A percentile compares a stretch with the other conserved stretches of the same genome.
phyloP scores from a whole-genome alignment of 306 rosid species.

The Inga leiocalycina region DNA sequence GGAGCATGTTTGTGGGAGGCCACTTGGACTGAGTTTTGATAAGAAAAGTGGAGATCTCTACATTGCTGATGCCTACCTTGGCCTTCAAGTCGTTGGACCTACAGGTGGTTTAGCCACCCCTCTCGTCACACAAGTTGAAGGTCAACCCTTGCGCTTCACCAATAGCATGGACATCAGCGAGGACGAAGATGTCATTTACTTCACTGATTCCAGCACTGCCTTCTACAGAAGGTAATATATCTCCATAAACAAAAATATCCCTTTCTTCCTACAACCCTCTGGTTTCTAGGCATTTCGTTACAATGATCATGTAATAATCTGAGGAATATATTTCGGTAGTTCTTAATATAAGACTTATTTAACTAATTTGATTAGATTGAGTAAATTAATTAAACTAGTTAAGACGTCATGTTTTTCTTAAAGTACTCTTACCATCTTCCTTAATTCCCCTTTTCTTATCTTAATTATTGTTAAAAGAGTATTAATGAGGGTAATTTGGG shows the following conservation, averaged over 20 bases:
- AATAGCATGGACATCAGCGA: slow-evolving; percentile 86
- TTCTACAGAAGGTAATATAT: slow-evolving; percentile 75
- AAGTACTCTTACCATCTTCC: too few species aligned
- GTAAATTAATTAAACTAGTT: too few species aligned
- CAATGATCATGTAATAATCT: too few species aligned
- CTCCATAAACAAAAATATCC: neutral
- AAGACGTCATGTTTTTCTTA: too few species aligned
- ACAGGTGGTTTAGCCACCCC: slow-evolving; percentile 79
- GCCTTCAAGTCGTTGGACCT: slow-evolving; percentile 85
- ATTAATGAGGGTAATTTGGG: too few species aligned
- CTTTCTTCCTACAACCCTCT: neutral
- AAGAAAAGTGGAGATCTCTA: slow-evolving; percentile 81
- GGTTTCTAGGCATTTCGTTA: neutral
- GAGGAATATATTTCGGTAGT: too few species aligned
- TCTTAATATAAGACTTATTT: too few species aligned
- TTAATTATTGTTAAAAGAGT: too few species aligned
- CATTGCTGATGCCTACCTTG: slow-evolving; percentile 89
- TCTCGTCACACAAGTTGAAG: slow-evolving; percentile 72
- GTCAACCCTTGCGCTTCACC: slow-evolving; percentile 72
- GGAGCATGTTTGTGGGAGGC: slow-evolving; percentile 95
- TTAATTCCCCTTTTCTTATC: too few species aligned
- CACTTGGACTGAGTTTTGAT: slow-evolving; percentile 76
- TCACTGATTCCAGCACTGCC: slow-evolving; percentile 71
- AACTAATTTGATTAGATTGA: too few species aligned
- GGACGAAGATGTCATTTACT: slow-evolving; percentile 66